Evolutionary conservation across 2,329 filamentous ascomycete species (phyloP), one percentile per base, ranked within the genome.

Genomic region (Conoideocrella luteorostrata): DNA sequence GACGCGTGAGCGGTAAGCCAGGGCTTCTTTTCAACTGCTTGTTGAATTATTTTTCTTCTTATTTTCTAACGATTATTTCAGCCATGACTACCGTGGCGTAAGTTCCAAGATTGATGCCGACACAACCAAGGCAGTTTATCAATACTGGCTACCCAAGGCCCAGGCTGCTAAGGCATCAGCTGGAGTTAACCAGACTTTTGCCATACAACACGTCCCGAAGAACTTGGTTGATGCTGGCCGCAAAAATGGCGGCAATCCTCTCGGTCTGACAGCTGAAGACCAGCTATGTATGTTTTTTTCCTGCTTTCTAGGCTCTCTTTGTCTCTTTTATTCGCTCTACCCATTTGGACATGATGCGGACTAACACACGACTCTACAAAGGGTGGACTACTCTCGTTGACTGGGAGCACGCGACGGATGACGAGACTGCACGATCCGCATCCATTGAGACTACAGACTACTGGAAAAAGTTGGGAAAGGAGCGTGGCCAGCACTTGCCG

Each of bases 161-260:
- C 5, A 17, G 13, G 43, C 43, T 13, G 37, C 35, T 5, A 24
- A 21, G 7, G 36, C 30, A 29, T 13, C 36, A 13, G 41, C 43
- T 6, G 43, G 43, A 10, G 43, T 37, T 9, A 41, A 33, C 37
- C 43, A 45, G 43, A 45, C 36, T 7, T 45, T 45, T 32, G 17
- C 23, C 18, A 15, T 45, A n/a, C 43, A 45, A 37, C 43, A 38
- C 5, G 21, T 45, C n/a, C 11, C 37, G 9, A 11, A 2, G 5
- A 13, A 28, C 52, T 59, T 39, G 49, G 51, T 34, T 48, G 49
- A 62, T 41, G 64, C 69, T 45, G 62, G 60, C 4, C 56, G 65
- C 41, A 56, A 61, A 2, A 58, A 58, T 13, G 66, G 65, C 2
- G 61, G 63, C 18, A 68, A 67, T 40, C 47, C 63, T 0, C 51